These are phyloP conservation scores for Suillus brevipes DNA, from an alignment of 768 basidiomycete species.

Conservation along the genomic window DNA sequence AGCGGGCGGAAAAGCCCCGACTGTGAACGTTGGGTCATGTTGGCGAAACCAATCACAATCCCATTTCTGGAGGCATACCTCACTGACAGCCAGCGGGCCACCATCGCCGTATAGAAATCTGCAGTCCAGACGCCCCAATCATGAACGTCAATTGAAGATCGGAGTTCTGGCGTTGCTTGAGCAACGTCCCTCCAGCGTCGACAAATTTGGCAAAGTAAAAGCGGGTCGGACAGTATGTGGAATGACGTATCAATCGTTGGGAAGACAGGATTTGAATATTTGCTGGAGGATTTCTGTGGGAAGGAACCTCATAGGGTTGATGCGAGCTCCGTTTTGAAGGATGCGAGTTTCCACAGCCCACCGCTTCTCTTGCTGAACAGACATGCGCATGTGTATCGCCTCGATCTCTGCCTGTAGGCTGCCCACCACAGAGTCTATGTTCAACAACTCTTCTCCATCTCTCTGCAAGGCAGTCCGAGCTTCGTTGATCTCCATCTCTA, in stretches of 20 bases:
- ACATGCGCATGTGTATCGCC: constrained; percentile 15
- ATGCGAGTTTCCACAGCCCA: constrained; percentile 17
- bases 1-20: constrained; percentile 26
- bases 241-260: constrained; percentile 20
- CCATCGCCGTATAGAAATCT: constrained; percentile 27
- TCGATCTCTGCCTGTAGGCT: not conserved
- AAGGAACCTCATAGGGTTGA: constrained; percentile 29
- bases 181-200: constrained; percentile 32
- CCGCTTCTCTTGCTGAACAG: constrained; percentile 22
- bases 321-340: constrained; percentile 23
- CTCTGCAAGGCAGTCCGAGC: not conserved
- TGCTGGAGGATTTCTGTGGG: constrained; percentile 35
- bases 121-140: constrained; percentile 32
- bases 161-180: constrained; percentile 33
- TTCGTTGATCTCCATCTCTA: not conserved
- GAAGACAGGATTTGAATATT: constrained; percentile 31
- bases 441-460: not conserved
- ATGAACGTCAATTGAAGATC: constrained; percentile 29
- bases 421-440: not conserved
- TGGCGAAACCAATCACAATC: not conserved
- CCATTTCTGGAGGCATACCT: constrained; percentile 5
- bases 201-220: constrained; percentile 35
- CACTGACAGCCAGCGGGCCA: constrained; percentile 24
- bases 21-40: not conserved
- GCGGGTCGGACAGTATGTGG: constrained; percentile 26